Conservation (phyloP, 805 yeast genomes). For the Candida glaebosa region DNA sequence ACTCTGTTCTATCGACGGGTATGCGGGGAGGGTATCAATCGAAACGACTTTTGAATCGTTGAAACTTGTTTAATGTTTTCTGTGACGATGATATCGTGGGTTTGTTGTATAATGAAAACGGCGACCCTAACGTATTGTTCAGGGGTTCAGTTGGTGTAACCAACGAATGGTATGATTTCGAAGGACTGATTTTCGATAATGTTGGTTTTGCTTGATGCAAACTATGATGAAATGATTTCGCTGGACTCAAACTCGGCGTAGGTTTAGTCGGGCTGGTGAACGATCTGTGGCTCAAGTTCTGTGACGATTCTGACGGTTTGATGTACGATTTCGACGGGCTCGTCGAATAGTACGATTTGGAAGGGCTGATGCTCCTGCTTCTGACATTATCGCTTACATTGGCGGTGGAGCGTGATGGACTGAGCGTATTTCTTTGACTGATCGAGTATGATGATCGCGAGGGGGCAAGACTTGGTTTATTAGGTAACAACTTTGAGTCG, state of each 20-base stretch:
- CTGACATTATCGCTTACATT: not conserved
- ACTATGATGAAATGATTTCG: not conserved
- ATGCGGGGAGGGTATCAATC: too few species aligned
- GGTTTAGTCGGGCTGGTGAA: not conserved
- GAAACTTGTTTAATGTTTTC: conserved; percentile 33
- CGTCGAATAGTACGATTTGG: not conserved
- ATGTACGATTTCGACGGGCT: not conserved
- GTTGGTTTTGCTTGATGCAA: not conserved
- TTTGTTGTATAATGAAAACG: conserved; percentile 28
- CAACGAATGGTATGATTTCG: not conserved
- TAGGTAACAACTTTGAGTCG: conserved; percentile 4
- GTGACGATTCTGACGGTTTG: not conserved
- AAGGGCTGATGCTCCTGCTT: not conserved
- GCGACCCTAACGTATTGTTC: conserved; percentile 22
- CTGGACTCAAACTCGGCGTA: not conserved
- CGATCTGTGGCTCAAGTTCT: not conserved
- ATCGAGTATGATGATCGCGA: conserved; percentile 6
- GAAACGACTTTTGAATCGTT: conserved; percentile 31
- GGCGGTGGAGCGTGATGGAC: not conserved
- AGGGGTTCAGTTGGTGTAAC: conserved; percentile 6
- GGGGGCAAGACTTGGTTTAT: conserved; percentile 6
- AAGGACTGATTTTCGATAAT: not conserved
- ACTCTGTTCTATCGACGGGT: too few species aligned
- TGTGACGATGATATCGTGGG: conserved; percentile 42
- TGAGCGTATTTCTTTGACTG: not conserved